Conservation (phyloP, 768 basidiomycete genomes). For the Pleurotus sapidus region DNA sequence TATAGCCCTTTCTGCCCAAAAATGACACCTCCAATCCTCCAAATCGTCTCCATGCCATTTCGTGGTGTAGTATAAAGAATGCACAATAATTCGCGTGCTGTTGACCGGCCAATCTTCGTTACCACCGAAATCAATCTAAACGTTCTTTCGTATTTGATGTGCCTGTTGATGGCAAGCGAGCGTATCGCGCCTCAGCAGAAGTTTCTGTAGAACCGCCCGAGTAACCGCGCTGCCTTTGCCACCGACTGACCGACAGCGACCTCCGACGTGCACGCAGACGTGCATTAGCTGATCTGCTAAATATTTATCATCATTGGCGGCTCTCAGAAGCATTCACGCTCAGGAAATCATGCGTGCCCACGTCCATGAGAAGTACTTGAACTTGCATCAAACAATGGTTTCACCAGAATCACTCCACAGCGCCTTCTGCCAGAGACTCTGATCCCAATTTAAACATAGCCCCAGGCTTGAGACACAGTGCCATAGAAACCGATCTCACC, state of each 20-base stretch:
- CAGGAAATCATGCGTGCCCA: background rate
- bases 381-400: slow-evolving; percentile 5
- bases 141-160: background rate
- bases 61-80: background rate
- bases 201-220: background rate
- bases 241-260: background rate
- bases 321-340: background rate
- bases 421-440: slow-evolving; percentile 5
- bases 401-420: slow-evolving; percentile 7
- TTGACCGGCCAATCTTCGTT: background rate
- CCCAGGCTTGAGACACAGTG: background rate
- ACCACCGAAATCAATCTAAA: background rate
- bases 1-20: background rate
- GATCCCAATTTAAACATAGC: slow-evolving; percentile 3
- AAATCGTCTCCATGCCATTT: slow-evolving; percentile 1
- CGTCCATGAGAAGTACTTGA: background rate
- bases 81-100: background rate
- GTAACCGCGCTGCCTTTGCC: background rate
- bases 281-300: background rate
- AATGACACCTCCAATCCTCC: slow-evolving; percentile 3
- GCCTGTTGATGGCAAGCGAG: background rate
- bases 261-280: background rate
- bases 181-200: background rate
- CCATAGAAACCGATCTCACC: slow-evolving; percentile 9
- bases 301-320: background rate